phyloP scores from a whole-genome alignment of 2,329 filamentous ascomycete genomes.

The Pseudogymnoascus verrucosus region DNA sequence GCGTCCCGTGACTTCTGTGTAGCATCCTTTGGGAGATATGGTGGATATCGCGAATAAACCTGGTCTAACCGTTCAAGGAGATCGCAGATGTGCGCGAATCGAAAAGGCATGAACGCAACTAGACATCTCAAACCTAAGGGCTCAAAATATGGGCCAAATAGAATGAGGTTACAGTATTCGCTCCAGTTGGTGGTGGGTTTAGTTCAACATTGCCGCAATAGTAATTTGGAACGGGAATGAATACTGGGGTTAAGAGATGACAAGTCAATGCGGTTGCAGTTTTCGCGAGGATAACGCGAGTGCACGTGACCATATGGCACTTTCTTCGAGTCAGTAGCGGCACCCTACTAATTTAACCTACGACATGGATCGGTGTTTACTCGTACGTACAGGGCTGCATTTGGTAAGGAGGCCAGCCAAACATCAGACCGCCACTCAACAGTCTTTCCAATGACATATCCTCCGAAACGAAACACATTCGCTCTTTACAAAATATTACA shows the following conservation, averaged over 20 bases:
- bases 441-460: slow-evolving; percentile 6
- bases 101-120: slow-evolving; percentile 47
- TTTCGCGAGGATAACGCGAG: slow-evolving; percentile 2
- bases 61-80: slow-evolving; percentile 61
- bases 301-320: not conserved
- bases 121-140: not conserved
- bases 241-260: not conserved
- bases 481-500: not conserved
- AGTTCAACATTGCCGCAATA: not conserved
- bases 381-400: slow-evolving; percentile 3
- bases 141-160: not conserved
- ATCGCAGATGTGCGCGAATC: slow-evolving; percentile 64
- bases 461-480: not conserved
- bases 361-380: slow-evolving; percentile 8
- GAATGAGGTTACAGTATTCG: not conserved
- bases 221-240: not conserved
- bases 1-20: slow-evolving; percentile 48
- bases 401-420: slow-evolving; percentile 4
- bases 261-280: not conserved
- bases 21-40: slow-evolving; percentile 27
- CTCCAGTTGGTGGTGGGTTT: not conserved
- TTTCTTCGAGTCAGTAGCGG: not conserved
- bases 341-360: slow-evolving; percentile 8
- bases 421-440: slow-evolving; percentile 6
- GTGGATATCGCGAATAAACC: slow-evolving; percentile 34